Conservation (phyloP, 2,329 filamentous ascomycete species). For the Periconia sp. region DNA sequence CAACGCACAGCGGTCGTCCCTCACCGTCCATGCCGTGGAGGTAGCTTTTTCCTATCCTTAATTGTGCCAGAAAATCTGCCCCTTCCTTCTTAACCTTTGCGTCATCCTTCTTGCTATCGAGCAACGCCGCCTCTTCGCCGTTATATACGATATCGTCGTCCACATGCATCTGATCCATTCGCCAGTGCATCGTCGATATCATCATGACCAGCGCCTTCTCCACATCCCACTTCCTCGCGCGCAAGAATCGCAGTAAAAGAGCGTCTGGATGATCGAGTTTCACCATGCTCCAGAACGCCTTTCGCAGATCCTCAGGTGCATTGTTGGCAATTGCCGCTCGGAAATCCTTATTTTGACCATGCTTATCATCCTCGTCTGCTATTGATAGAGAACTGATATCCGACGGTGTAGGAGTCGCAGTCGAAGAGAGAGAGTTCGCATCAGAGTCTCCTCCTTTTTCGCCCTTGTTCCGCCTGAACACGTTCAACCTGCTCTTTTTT, state of each 20-base stretch:
- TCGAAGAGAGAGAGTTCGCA: slow-evolving; percentile 28
- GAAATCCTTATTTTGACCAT: slow-evolving; percentile 87
- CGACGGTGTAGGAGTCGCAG: slow-evolving; percentile 24
- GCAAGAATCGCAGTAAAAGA: slow-evolving; percentile 62
- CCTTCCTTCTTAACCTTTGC: slow-evolving; percentile 69
- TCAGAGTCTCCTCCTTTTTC: slow-evolving; percentile 56
- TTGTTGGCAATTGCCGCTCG: slow-evolving; percentile 78
- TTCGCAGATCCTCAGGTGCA: slow-evolving; percentile 77
- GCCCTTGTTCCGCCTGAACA: slow-evolving; percentile 68
- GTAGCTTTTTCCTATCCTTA: slow-evolving; percentile 91
- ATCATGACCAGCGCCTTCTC: slow-evolving; percentile 94
- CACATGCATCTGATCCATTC: slow-evolving; percentile 80
- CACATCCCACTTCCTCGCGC: slow-evolving; percentile 75
- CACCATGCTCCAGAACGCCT: slow-evolving; percentile 89
- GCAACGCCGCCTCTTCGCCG: slow-evolving; percentile 61
- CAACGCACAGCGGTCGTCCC: slow-evolving; percentile 85
- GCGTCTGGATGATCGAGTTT: slow-evolving; percentile 96
- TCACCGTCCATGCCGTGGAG: slow-evolving; percentile 85
- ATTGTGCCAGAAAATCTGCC: slow-evolving; percentile 80
- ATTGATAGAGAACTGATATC: slow-evolving; percentile 41
- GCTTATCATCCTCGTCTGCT: slow-evolving; percentile 76
- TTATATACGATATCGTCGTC: slow-evolving; percentile 77
- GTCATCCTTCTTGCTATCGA: slow-evolving; percentile 65
- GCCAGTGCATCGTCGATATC: slow-evolving; percentile 93
- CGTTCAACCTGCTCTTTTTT: slow-evolving; percentile 74